Percentiles rank a stretch among this genome's conserved stretches.
Evolutionary conservation across 805 yeast species (phyloP).

Genomic region (Candida caryicola): DNA sequence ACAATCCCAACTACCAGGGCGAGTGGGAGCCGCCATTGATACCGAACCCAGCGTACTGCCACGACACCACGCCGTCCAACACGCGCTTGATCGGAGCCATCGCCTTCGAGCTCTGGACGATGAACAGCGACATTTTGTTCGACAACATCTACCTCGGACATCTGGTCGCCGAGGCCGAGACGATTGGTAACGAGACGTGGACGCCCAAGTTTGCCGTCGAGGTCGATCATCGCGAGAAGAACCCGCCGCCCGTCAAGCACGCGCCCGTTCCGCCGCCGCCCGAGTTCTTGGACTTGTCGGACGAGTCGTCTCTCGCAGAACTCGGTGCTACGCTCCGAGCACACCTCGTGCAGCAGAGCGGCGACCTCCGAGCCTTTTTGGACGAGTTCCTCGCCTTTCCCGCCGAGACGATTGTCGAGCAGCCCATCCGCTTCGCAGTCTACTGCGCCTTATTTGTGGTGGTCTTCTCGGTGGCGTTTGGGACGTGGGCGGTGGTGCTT

Average conservation of each 20-base stretch:
- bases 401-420: conserved; percentile 35
- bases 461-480: conserved; percentile 42
- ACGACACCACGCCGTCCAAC: conserved; percentile 56
- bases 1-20: conserved; percentile 78
- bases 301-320: conserved; percentile 11
- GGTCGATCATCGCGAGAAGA: conserved; percentile 36
- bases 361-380: conserved; percentile 31
- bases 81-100: conserved; percentile 71
- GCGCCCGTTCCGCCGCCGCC: conserved; percentile 46
- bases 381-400: conserved; percentile 46
- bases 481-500: conserved; percentile 37
- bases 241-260: conserved; percentile 40
- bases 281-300: conserved; percentile 34
- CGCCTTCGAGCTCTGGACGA: conserved; percentile 89
- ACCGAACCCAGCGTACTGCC: conserved; percentile 67
- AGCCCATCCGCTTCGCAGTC: conserved; percentile 51
- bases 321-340: no score
- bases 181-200: conserved; percentile 75
- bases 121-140: conserved; percentile 70
- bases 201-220: conserved; percentile 53
- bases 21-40: conserved; percentile 68
- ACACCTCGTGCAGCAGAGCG: conserved; percentile 17
- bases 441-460: conserved; percentile 44
- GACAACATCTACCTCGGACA: conserved; percentile 87
- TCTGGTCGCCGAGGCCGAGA: conserved; percentile 79